Base-by-base conservation (phyloP, 2,329 filamentous ascomycete genomes). In the Xylaria sp. region DNA sequence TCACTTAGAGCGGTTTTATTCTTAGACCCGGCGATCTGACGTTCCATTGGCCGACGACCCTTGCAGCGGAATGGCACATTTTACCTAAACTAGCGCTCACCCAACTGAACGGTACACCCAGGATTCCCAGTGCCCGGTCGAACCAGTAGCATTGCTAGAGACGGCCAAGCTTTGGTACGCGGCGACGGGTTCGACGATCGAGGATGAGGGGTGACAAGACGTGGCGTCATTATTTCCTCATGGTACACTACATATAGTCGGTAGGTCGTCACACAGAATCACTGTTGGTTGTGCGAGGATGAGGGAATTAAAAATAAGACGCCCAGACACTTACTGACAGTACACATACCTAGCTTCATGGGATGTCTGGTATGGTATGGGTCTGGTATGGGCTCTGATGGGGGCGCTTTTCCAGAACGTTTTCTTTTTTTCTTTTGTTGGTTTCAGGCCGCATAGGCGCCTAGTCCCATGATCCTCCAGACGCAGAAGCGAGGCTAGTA, bases 391-490 rank as follows among this genome's bases (percentile, higher is more conserved):
- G 34, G 19, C n/a, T 58, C 34, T 19, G 53, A 47, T 47, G 36
- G 34, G 39, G 51, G 50, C 51, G 47, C 32, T 59, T 64, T 71
- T 72, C 71, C 39, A 69, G 68, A 73, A 73, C 60, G 64, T 36
- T 53, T 64, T 59, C 39, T 64, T 36, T 45, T 61, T 59, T 47
- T 65, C 53, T 64, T 60, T 50, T 65, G 39, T 65, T 68, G 57
- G 63, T 51, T 42, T 32, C 65, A 54, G 67, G 64, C 45, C 74
- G 73, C 76, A 75, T 78, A 77, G 71, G 72, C 76, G 74, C 74
- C 71, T 72, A 71, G 69, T 71, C 70, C 74, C 68, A 65, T 56
- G 54, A 67, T 63, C 65, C 60, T 69, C 39, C 14, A 61, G 32
- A 14, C 42, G 53, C 65, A 27, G 51, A 55, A 55, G 50, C 50